Percentiles rank a stretch among this genome's conserved stretches.
Conservation (phyloP, 1,139 yeast genomes). For the Hemisphaericaspora subhashii region DNA sequence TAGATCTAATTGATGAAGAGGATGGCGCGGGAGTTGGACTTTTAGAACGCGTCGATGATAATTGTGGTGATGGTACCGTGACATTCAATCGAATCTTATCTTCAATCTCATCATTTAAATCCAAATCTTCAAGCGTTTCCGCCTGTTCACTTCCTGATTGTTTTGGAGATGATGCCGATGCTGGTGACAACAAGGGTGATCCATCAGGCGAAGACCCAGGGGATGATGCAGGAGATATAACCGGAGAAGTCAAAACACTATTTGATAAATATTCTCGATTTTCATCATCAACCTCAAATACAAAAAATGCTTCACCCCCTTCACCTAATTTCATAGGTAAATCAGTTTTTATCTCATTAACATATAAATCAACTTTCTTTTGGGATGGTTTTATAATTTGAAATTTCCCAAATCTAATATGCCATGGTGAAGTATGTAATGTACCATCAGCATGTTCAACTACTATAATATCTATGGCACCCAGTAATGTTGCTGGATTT, state of each 20-base stretch:
- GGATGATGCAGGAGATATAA: conserved; percentile 75
- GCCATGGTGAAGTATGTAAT: conserved; percentile 93
- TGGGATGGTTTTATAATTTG: conserved; percentile 94
- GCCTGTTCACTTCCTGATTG: conserved; percentile 13
- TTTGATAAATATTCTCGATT: conserved; percentile 61
- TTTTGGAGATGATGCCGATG: conserved; percentile 1
- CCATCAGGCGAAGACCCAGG: conserved; percentile 50
- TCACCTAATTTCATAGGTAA: conserved; percentile 96
- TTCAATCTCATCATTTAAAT: conserved; percentile 35
- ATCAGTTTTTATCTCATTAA: conserved; percentile 78
- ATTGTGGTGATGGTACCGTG: conserved; percentile 1
- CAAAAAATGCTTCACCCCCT: conserved; percentile 98
- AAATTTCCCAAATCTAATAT: conserved; percentile 92
- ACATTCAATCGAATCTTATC: conserved; percentile 26
- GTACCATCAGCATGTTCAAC: conserved; percentile 88
- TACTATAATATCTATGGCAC: conserved; percentile 96
- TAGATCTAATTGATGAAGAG: conserved; percentile 27
- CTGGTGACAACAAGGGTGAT: conserved; percentile 14
- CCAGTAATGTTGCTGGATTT: conserved; percentile 93
- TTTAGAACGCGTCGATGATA: conserved; percentile 17
- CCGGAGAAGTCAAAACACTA: conserved; percentile 88
- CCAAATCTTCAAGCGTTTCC: conserved; percentile 39
- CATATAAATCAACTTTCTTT: conserved; percentile 85
- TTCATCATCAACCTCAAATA: conserved; percentile 81
- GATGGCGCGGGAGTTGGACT: conserved; percentile 25